These are phyloP conservation scores for Mortierella alpina DNA, from an alignment of 192 early-diverging fungal genomes.

Conservation along the genomic window DNA sequence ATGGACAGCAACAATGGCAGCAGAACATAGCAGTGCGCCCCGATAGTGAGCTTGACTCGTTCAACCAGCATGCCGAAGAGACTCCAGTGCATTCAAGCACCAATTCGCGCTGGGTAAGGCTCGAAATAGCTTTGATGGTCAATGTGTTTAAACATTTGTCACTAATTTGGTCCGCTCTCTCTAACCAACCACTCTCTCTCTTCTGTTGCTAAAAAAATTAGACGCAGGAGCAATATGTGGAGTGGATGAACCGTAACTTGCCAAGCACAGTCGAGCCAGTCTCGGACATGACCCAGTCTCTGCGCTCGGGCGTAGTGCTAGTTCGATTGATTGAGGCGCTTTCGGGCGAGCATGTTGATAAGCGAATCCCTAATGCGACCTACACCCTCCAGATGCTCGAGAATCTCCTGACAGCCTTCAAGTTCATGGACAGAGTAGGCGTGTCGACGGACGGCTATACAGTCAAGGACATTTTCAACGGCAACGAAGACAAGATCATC, in stretches of 20 bases:
- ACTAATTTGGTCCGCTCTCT: background rate
- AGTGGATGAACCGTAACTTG: conserved; percentile 62
- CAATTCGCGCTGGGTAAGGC: conserved; percentile 19
- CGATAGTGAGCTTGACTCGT: conserved; percentile 39
- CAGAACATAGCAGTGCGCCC: conserved; percentile 30
- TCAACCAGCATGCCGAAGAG: background rate
- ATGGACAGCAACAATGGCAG: conserved; percentile 2
- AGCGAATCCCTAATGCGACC: conserved; percentile 58
- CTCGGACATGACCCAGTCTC: conserved; percentile 56
- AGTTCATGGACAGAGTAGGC: conserved; percentile 67
- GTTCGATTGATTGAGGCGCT: conserved; percentile 60
- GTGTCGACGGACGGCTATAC: conserved; percentile 65
- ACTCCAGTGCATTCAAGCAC: background rate
- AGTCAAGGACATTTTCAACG: conserved; percentile 62
- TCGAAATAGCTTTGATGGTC: background rate
- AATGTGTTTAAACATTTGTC: background rate
- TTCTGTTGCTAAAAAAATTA: conserved; percentile 8
- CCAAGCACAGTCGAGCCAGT: conserved; percentile 44
- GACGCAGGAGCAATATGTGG: conserved; percentile 56
- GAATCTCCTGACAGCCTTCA: conserved; percentile 63
- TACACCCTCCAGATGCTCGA: conserved; percentile 65
- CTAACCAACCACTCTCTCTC: background rate
- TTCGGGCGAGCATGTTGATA: conserved; percentile 59
- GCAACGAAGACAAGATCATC: conserved; percentile 48
- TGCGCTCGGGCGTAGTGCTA: conserved; percentile 61